phyloP scores from a whole-genome alignment of 768 basidiomycete species.

The Tephrocybe sp. region DNA sequence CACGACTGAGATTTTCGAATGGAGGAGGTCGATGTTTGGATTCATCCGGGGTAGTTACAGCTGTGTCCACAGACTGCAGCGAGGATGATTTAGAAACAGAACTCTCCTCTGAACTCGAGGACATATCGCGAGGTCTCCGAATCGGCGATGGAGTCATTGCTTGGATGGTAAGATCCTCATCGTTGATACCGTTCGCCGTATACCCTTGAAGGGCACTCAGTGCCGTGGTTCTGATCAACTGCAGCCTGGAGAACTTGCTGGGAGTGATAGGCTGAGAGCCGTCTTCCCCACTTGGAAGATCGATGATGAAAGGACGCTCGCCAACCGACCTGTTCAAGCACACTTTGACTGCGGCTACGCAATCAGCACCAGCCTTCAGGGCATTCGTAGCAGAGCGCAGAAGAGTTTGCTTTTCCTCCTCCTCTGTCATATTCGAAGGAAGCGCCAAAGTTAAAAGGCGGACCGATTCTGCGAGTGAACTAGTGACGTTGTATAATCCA shows the following conservation, averaged over 20 bases:
- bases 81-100: constrained; percentile 46
- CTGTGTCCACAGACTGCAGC: constrained; percentile 43
- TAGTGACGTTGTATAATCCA: constrained; percentile 80
- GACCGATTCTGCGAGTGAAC: constrained; percentile 84
- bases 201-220: constrained; percentile 36
- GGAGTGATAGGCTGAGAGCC: constrained; percentile 42
- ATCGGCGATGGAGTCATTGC: constrained; percentile 35
- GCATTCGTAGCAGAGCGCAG: constrained; percentile 87
- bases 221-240: constrained; percentile 30
- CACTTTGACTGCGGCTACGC: constrained; percentile 80
- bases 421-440: constrained; percentile 58
- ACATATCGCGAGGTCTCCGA: constrained; percentile 34
- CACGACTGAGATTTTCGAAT: constrained; percentile 22
- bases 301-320: constrained; percentile 64
- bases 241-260: constrained; percentile 42
- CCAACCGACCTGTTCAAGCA: constrained; percentile 66
- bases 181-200: constrained; percentile 33
- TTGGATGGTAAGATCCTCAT: constrained; percentile 65
- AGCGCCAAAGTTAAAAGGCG: constrained; percentile 63
- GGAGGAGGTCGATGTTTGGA: constrained; percentile 30
- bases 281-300: constrained; percentile 53
- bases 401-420: constrained; percentile 75
- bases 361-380: constrained; percentile 84
- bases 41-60: constrained; percentile 48
- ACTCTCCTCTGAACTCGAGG: constrained; percentile 51